phyloP scores from a whole-genome alignment of 108 stramenopile species.

The Discostella stelligeroides region DNA sequence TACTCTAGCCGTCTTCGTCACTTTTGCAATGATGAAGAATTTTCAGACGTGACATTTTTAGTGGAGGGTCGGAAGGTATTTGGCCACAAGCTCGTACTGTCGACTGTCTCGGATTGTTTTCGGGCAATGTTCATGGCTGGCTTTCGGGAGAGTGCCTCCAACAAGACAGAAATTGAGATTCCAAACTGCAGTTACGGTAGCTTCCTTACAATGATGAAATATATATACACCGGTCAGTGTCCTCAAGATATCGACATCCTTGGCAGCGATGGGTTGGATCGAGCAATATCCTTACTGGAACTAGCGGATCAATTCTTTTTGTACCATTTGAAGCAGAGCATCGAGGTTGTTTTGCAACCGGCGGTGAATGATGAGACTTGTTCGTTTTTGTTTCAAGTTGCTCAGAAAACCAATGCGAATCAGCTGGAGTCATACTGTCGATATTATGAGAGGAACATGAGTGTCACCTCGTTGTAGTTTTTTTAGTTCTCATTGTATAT shows the following conservation, averaged over 20 bases:
- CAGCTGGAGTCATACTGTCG: constrained; percentile 84
- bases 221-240: constrained; percentile 86
- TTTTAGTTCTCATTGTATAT: no score
- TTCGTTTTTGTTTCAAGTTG: constrained; percentile 72
- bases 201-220: constrained; percentile 88
- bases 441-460: constrained; percentile 82
- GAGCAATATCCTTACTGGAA: constrained; percentile 78
- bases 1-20: constrained; percentile 68
- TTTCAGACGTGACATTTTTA: constrained; percentile 91
- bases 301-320: constrained; percentile 94
- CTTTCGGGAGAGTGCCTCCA: constrained; percentile 73
- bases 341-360: constrained; percentile 72
- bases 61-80: constrained; percentile 84
- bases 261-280: constrained; percentile 41
- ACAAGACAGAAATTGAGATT: constrained; percentile 78
- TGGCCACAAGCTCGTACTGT: constrained; percentile 89
- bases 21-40: constrained; percentile 86
- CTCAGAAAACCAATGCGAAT: constrained; percentile 82
- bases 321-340: constrained; percentile 89
- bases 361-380: constrained; percentile 75
- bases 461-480: neutral
- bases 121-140: constrained; percentile 91
- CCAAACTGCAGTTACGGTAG: constrained; percentile 76
- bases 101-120: constrained; percentile 87
- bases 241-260: constrained; percentile 55